phyloP scores from a whole-genome alignment of 495 filamentous ascomycete genomes.

The Aspergillus cristatus region DNA sequence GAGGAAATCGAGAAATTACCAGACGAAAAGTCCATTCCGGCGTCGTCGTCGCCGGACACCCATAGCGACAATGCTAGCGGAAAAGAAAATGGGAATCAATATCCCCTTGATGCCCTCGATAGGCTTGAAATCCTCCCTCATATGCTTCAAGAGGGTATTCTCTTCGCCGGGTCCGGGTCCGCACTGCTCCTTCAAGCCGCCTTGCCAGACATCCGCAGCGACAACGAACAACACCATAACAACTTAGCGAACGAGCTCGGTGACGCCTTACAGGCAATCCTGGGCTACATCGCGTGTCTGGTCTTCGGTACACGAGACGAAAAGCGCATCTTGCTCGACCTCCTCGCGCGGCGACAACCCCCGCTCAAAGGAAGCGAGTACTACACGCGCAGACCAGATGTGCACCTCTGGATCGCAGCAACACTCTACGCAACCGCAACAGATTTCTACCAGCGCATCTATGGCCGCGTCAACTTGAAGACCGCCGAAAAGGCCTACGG shows the following conservation, averaged over 20 bases:
- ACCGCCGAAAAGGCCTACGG: conserved; percentile 28
- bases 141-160: conserved; percentile 33
- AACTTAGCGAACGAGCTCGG: conserved; percentile 26
- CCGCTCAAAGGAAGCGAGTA: conserved; percentile 17
- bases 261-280: conserved; percentile 23
- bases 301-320: conserved; percentile 29
- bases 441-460: conserved; percentile 36
- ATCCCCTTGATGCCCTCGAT: conserved; percentile 22
- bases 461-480: conserved; percentile 26
- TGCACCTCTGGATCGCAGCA: conserved; percentile 30
- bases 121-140: conserved; percentile 30
- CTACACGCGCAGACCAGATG: conserved; percentile 14
- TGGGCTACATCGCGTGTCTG: conserved; percentile 31
- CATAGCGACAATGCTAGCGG: no score
- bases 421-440: conserved; percentile 34
- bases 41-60: no score
- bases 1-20: no score
- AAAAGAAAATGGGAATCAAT: conserved; percentile 2
- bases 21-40: no score
- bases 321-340: conserved; percentile 22
- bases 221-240: conserved; percentile 8
- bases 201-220: conserved; percentile 20
- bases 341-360: conserved; percentile 15
- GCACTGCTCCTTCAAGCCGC: conserved; percentile 34
- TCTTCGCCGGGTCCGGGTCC: conserved; percentile 30